Conservation (phyloP, 2,329 filamentous ascomycete species). For the Aspergillus transmontanensis region DNA sequence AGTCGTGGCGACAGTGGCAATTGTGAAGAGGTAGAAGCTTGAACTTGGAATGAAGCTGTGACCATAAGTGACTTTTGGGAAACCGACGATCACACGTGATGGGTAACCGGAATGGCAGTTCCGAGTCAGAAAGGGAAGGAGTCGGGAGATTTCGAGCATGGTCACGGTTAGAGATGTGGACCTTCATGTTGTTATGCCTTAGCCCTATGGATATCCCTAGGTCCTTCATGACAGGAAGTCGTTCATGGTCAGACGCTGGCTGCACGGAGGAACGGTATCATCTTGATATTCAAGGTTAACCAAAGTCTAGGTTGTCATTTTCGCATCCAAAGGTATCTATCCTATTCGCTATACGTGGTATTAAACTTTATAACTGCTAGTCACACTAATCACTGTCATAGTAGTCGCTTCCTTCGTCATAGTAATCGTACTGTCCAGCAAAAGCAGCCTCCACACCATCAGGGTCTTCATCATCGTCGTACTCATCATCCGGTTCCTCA, state of each 20-base stretch:
- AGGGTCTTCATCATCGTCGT: conserved; percentile 35
- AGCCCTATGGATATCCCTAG: not conserved
- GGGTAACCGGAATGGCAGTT: not conserved
- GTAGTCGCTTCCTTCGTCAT: conserved; percentile 35
- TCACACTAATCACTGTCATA: conserved; percentile 32
- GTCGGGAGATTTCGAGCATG: not conserved
- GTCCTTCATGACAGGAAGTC: not conserved
- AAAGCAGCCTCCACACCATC: conserved; percentile 41
- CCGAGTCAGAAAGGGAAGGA: not conserved
- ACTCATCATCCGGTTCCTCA: conserved; percentile 29
- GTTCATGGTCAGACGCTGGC: not conserved
- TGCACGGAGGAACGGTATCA: not conserved
- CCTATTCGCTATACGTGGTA: not conserved
- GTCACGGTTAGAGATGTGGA: not conserved
- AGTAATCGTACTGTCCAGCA: conserved; percentile 39
- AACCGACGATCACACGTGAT: conserved; percentile 2
- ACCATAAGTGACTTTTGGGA: not conserved
- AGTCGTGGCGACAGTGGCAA: not conserved
- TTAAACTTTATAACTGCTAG: not conserved
- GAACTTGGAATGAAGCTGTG: not conserved
- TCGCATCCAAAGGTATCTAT: not conserved
- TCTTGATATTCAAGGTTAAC: not conserved
- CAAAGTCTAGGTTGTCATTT: not conserved
- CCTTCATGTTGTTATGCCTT: not conserved
- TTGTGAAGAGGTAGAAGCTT: not conserved